phyloP scores from a whole-genome alignment of 768 basidiomycete species.

The Hydnum rufescens region DNA sequence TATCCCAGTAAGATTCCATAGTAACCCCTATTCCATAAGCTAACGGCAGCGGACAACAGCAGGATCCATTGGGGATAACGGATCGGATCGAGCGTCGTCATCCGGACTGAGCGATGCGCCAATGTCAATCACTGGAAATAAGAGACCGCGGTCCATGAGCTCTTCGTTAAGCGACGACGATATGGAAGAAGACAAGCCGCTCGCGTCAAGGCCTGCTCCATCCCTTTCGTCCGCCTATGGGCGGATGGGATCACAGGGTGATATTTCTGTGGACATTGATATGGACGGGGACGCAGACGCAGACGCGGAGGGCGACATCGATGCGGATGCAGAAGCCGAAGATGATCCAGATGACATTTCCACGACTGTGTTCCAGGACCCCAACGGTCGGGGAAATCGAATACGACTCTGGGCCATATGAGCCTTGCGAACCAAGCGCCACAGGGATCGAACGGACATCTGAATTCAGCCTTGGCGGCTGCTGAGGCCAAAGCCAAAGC shows the following conservation, averaged over 20 bases:
- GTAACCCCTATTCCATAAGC: too few species aligned
- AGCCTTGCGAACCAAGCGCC: not conserved
- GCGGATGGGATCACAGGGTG: not conserved
- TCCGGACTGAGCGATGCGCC: constrained; percentile 21
- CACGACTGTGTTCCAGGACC: not conserved
- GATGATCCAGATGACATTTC: not conserved
- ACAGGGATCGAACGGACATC: not conserved
- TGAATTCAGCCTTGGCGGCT: constrained; percentile 4
- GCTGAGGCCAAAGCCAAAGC: constrained; percentile 8
- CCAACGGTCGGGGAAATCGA: not conserved
- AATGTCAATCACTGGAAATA: constrained; percentile 31
- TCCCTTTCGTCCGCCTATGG: not conserved
- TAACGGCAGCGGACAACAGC: too few species aligned
- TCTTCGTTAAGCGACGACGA: constrained; percentile 35
- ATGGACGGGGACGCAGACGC: constrained; percentile 13
- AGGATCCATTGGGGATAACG: too few species aligned
- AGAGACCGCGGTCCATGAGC: constrained; percentile 22
- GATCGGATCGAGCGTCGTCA: constrained; percentile 12
- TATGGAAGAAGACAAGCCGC: constrained; percentile 30
- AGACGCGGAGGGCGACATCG: constrained; percentile 13
- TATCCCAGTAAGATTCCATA: too few species aligned
- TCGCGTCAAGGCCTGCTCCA: constrained; percentile 23
- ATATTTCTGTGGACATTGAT: not conserved
- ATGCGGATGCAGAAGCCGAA: not conserved
- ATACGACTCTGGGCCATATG: not conserved